These are phyloP conservation scores for Crucihimalaya himalaica DNA, from an alignment of 345 rosid genomes.

Conservation along the genomic window DNA sequence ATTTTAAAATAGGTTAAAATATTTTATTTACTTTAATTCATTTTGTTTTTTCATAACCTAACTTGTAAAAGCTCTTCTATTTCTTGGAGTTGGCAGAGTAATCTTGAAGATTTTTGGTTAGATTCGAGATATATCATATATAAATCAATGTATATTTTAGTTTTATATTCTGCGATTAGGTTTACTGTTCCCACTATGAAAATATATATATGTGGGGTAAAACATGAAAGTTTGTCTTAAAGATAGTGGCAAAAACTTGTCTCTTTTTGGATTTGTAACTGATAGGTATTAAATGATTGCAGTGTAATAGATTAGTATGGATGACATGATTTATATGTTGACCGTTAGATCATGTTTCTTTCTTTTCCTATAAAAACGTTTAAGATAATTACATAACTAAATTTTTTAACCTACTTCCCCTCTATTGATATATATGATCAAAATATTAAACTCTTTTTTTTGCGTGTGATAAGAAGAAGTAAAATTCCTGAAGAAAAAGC, in stretches of 20 bases:
- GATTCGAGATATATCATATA: not conserved
- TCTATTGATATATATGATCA: not conserved
- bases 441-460: not conserved
- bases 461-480: not conserved
- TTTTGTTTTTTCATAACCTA: too few species aligned
- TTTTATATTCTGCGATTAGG: conserved; percentile 1
- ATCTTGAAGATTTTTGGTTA: not conserved
- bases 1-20: too few species aligned
- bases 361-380: not conserved
- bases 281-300: not conserved
- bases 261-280: not conserved
- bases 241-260: not conserved
- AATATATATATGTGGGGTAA: not conserved
- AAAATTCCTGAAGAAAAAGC: not conserved
- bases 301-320: not conserved
- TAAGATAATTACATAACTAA: not conserved
- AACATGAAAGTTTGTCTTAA: not conserved
- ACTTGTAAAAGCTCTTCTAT: conserved; percentile 32
- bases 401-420: not conserved
- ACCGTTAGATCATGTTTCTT: not conserved
- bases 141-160: not conserved
- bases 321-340: not conserved
- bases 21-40: too few species aligned
- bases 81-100: conserved; percentile 29
- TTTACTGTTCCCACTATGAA: conserved; percentile 22